A percentile compares a stretch with the other conserved stretches of the same genome.
Conservation (phyloP, 768 basidiomycete species). For the Pulveroboletus sp. region DNA sequence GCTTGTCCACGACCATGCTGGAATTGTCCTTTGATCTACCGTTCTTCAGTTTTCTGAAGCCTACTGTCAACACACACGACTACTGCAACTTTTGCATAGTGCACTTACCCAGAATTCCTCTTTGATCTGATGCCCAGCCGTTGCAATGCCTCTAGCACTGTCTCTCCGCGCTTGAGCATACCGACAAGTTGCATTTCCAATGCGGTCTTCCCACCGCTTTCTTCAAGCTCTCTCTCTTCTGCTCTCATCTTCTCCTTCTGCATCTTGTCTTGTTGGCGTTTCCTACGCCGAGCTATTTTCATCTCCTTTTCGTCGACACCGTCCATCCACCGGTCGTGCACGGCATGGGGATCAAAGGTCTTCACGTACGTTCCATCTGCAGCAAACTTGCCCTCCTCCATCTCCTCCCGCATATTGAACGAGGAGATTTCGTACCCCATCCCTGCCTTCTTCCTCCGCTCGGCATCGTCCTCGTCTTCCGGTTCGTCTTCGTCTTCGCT, state of each 20-base stretch:
- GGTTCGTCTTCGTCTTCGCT: conserved; percentile 42
- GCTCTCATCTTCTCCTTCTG: conserved; percentile 65
- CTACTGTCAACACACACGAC: conserved; percentile 1
- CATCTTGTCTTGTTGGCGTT: conserved; percentile 67
- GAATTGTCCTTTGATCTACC: conserved; percentile 31
- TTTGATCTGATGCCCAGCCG: conserved; percentile 70
- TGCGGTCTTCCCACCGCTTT: conserved; percentile 59
- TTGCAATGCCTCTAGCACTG: conserved; percentile 83
- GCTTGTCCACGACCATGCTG: conserved; percentile 51
- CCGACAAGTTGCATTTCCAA: conserved; percentile 65
- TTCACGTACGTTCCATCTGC: conserved; percentile 88
- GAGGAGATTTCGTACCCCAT: conserved; percentile 95
- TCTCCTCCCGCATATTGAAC: conserved; percentile 99
- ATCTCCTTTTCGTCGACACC: conserved; percentile 81
- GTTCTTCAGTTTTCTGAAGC: conserved; percentile 27
- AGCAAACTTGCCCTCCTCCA: conserved; percentile 96
- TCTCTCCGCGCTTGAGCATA: conserved; percentile 85
- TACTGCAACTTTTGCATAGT: background rate
- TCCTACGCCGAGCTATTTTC: conserved; percentile 69
- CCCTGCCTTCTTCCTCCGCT: conserved; percentile 67
- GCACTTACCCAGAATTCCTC: conserved; percentile 32
- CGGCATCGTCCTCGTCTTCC: conserved; percentile 74
- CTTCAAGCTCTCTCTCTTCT: conserved; percentile 69
- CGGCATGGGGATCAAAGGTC: conserved; percentile 82
- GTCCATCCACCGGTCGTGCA: conserved; percentile 97